phyloP scores from a whole-genome alignment of 1,139 yeast genomes.

The Lodderomyces metapsilosis region DNA sequence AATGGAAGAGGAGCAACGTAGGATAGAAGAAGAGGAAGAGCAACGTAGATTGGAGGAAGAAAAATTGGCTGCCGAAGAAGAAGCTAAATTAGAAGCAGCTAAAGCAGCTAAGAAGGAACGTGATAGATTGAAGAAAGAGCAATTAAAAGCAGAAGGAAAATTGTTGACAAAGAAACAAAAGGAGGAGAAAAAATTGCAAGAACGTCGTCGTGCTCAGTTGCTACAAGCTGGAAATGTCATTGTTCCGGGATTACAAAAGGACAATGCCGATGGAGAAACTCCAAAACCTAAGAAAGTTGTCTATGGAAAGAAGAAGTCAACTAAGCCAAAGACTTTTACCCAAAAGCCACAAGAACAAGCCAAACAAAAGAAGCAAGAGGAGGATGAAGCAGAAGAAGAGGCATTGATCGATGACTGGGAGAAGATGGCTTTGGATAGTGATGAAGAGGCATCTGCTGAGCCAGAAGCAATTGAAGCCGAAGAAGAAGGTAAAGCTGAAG shows the following conservation, averaged over 20 bases:
- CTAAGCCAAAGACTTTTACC: slow-evolving; percentile 37
- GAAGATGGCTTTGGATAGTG: slow-evolving; percentile 57
- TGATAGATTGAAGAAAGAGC: slow-evolving; percentile 75
- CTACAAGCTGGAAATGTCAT: slow-evolving; percentile 70
- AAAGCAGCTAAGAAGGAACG: slow-evolving; percentile 76
- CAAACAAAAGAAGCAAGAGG: slow-evolving; percentile 18
- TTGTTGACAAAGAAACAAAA: slow-evolving; percentile 88
- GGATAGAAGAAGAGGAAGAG: slow-evolving; percentile 70
- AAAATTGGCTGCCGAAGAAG: slow-evolving; percentile 60
- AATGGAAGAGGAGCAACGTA: slow-evolving; percentile 67
- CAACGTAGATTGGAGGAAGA: slow-evolving; percentile 62
- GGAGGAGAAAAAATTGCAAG: slow-evolving; percentile 84
- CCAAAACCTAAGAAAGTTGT: slow-evolving; percentile 66
- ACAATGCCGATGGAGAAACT: slow-evolving; percentile 24
- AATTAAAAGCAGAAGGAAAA: slow-evolving; percentile 90
- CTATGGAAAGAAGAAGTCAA: slow-evolving; percentile 70
- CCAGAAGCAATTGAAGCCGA: slow-evolving; percentile 23
- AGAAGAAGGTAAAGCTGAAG: slow-evolving; percentile 2
- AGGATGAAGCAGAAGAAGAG: slow-evolving; percentile 45
- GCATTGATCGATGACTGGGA: slow-evolving; percentile 68
- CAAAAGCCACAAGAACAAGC: slow-evolving; percentile 22
- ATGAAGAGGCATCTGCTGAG: slow-evolving; percentile 46
- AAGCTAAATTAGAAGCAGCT: slow-evolving; percentile 66
- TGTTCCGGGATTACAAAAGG: slow-evolving; percentile 68
- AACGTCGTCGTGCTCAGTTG: slow-evolving; percentile 85